Conservation (phyloP, 2,329 filamentous ascomycete genomes). For the Pezicula radicicola region DNA sequence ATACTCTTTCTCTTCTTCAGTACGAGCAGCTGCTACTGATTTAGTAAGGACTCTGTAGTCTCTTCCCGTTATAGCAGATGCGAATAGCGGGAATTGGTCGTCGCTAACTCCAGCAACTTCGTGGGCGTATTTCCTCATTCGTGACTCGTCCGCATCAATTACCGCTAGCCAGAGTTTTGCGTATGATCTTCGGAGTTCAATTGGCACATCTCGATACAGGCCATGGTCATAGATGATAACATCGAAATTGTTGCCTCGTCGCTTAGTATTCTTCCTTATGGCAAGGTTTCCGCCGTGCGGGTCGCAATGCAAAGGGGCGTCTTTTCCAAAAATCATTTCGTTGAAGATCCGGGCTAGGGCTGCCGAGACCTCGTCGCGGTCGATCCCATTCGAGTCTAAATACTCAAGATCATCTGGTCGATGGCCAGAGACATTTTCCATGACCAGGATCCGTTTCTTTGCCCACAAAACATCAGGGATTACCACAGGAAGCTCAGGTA, state of each 20-base stretch:
- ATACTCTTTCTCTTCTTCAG: slow-evolving; percentile 76
- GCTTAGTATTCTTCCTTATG: slow-evolving; percentile 72
- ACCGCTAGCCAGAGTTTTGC: slow-evolving; percentile 98
- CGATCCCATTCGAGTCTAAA: slow-evolving; percentile 81
- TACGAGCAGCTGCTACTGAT: slow-evolving; percentile 53
- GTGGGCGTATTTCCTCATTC: slow-evolving; percentile 84
- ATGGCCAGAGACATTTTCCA: slow-evolving; percentile 86
- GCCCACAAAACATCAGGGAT: slow-evolving; percentile 91
- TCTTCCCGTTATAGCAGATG: slow-evolving; percentile 90
- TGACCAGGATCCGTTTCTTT: slow-evolving; percentile 84
- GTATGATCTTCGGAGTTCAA: slow-evolving; percentile 75
- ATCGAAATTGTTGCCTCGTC: slow-evolving; percentile 76
- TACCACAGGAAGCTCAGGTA: slow-evolving; percentile 75
- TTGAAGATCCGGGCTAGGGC: slow-evolving; percentile 92
- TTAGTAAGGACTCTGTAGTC: slow-evolving; percentile 75
- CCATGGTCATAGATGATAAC: slow-evolving; percentile 96
- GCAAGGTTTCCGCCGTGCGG: slow-evolving; percentile 96
- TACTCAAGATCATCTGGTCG: slow-evolving; percentile 87
- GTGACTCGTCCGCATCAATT: slow-evolving; percentile 79
- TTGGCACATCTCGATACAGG: slow-evolving; percentile 88
- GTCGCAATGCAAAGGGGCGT: slow-evolving; percentile 91
- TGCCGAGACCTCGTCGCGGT: slow-evolving; percentile 92
- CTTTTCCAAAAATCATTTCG: slow-evolving; percentile 95
- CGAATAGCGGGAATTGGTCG: slow-evolving; percentile 91
- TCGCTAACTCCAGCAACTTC: slow-evolving; percentile 88